phyloP scores from a whole-genome alignment of 2,329 filamentous ascomycete species.

The Alternaria consortialis region DNA sequence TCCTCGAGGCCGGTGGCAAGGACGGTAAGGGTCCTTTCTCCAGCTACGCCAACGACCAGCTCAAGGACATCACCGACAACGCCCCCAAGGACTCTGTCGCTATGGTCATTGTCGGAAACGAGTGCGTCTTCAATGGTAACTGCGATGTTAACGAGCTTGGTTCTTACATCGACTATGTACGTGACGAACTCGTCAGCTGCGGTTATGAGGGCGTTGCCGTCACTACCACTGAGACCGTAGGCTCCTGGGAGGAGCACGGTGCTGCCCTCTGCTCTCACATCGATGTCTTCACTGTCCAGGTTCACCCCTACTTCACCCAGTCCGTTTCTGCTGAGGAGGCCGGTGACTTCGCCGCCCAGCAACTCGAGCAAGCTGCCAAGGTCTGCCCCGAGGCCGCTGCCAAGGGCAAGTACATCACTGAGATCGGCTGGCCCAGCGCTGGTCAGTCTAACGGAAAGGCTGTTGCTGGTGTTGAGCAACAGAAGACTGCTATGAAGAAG shows the following conservation, averaged over 20 bases:
- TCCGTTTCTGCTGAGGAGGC: conserved; percentile 69
- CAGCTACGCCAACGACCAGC: conserved; percentile 73
- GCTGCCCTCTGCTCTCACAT: conserved; percentile 73
- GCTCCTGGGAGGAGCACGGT: conserved; percentile 73
- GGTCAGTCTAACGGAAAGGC: conserved; percentile 77
- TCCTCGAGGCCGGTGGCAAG: conserved; percentile 70
- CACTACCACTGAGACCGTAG: conserved; percentile 88
- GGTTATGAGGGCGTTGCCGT: conserved; percentile 74
- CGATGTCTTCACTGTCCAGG: conserved; percentile 84
- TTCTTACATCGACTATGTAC: conserved; percentile 73
- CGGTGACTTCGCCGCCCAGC: conserved; percentile 76
- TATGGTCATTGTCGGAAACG: conserved; percentile 88
- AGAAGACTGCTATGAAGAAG: conserved; percentile 74
- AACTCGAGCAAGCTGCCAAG: conserved; percentile 75
- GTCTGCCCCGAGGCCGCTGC: conserved; percentile 68
- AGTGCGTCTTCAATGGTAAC: conserved; percentile 81
- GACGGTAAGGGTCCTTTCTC: conserved; percentile 54
- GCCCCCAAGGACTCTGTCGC: conserved; percentile 79
- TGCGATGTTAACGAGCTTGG: conserved; percentile 71
- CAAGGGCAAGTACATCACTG: conserved; percentile 80
- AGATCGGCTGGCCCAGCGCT: conserved; percentile 85
- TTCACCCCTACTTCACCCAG: conserved; percentile 94
- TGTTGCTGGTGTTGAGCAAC: conserved; percentile 71
- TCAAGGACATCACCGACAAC: conserved; percentile 72
- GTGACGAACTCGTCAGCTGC: conserved; percentile 66